A percentile compares a stretch with the other conserved stretches of the same genome.
Evolutionary conservation across 177 flowering plant genomes (phyloP).

Genomic region (Vitis hybrid): DNA sequence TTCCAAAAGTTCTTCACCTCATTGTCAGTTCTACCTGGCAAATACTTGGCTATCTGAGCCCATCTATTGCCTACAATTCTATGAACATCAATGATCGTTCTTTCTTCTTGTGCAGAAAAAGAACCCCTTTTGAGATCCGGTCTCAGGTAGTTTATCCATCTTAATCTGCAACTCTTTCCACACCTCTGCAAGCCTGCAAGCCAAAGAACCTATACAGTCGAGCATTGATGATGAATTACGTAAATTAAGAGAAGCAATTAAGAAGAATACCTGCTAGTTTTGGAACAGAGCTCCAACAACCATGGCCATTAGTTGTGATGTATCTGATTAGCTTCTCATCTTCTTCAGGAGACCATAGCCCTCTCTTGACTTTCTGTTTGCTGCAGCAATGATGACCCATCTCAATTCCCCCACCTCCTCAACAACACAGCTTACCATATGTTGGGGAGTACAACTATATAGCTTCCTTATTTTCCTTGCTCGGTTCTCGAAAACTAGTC

Average conservation of each 20-base stretch:
- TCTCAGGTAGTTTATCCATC: conserved; percentile 64
- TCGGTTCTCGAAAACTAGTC: neutral
- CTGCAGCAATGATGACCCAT: conserved; percentile 55
- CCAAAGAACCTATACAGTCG: neutral
- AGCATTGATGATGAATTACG: neutral
- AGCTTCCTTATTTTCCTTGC: conserved; percentile 1
- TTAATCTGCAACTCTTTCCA: conserved; percentile 61
- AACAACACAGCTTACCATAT: neutral
- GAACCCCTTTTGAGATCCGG: conserved; percentile 62
- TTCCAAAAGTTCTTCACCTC: conserved; percentile 71
- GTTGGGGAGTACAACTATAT: neutral
- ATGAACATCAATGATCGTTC: conserved; percentile 52
- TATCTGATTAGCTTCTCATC: conserved; percentile 44
- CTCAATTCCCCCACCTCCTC: neutral
- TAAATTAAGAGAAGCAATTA: neutral
- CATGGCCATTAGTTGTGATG: conserved; percentile 47
- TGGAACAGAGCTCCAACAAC: conserved; percentile 58
- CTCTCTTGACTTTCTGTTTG: conserved; percentile 58
- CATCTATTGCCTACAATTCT: conserved; percentile 56
- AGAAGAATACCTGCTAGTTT: conserved; percentile 38
- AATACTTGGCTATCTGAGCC: conserved; percentile 67
- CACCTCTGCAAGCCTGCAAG: conserved; percentile 53
- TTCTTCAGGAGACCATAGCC: conserved; percentile 61
- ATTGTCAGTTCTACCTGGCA: conserved; percentile 66
- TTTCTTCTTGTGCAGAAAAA: conserved; percentile 50